Evolutionary conservation across 768 basidiomycete genomes (phyloP).

Genomic region (Lyophyllum atratum): DNA sequence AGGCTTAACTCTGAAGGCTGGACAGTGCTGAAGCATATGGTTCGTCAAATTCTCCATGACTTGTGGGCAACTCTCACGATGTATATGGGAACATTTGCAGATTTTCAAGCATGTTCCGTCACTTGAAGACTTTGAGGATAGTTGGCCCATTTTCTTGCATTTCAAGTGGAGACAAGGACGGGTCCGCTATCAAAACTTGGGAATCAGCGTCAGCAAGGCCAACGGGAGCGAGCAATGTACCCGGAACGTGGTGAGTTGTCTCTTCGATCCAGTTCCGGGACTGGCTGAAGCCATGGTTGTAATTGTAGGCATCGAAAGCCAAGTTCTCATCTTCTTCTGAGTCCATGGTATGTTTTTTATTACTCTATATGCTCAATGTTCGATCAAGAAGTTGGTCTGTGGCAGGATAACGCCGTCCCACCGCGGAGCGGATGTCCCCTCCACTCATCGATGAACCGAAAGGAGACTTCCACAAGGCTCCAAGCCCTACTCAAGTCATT

Average conservation of each 20-base stretch:
- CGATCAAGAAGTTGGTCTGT: too few relatives aligned
- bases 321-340: background rate
- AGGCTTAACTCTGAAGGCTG: background rate
- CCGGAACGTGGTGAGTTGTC: background rate
- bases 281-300: background rate
- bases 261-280: background rate
- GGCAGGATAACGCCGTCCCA: background rate
- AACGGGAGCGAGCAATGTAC: background rate
- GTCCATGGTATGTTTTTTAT: background rate
- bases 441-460: conserved; percentile 16
- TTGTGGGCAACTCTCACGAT: background rate
- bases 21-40: background rate
- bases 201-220: background rate
- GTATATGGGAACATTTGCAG: background rate
- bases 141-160: background rate
- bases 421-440: conserved; percentile 18
- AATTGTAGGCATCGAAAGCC: background rate
- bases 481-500: conserved; percentile 15
- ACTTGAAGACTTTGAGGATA: background rate
- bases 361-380: background rate
- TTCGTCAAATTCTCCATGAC: background rate
- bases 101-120: background rate
- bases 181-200: background rate
- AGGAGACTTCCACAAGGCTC: conserved; percentile 14
- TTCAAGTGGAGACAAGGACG: background rate